phyloP scores from a whole-genome alignment of 805 yeast genomes.

The Saccharomycopsis capsularis region DNA sequence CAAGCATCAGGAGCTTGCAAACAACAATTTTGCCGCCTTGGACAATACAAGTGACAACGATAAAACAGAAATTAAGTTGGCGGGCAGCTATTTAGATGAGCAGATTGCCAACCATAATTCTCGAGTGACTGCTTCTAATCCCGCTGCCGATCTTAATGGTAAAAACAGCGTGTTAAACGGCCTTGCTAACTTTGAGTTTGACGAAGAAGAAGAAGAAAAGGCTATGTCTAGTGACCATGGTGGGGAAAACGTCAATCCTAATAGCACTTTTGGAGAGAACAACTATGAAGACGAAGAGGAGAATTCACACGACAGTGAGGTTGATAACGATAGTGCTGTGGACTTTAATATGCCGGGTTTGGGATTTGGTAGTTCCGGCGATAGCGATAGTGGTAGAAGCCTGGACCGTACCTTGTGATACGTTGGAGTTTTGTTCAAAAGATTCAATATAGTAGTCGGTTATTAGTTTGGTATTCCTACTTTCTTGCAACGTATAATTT shows the following conservation, averaged over 20 bases:
- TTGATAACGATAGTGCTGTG: slow-evolving; percentile 1
- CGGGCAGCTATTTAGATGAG: slow-evolving; percentile 9
- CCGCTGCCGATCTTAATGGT: not conserved
- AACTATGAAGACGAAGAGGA: slow-evolving; percentile 3
- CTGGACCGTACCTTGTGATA: not conserved
- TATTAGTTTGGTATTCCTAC: no score
- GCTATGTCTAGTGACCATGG: no score
- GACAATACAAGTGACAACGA: not conserved
- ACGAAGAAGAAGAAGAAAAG: slow-evolving; percentile 12
- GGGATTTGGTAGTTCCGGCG: not conserved
- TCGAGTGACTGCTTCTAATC: not conserved
- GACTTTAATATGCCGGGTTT: slow-evolving; percentile 1
- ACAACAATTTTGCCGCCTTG: not conserved
- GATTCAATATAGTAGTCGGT: no score
- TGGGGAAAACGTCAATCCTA: not conserved
- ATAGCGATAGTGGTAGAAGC: not conserved
- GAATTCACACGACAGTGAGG: not conserved
- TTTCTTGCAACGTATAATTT: no score
- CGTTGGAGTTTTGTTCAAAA: no score
- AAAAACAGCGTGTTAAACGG: slow-evolving; percentile 6
- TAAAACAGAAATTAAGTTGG: not conserved
- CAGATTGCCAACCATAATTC: slow-evolving; percentile 15
- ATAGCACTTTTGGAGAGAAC: slow-evolving; percentile 18
- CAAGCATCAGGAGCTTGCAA: not conserved
- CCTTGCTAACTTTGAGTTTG: slow-evolving; percentile 6